phyloP scores from a whole-genome alignment of 148 eudicot species.

The Amaranthus palmeri region DNA sequence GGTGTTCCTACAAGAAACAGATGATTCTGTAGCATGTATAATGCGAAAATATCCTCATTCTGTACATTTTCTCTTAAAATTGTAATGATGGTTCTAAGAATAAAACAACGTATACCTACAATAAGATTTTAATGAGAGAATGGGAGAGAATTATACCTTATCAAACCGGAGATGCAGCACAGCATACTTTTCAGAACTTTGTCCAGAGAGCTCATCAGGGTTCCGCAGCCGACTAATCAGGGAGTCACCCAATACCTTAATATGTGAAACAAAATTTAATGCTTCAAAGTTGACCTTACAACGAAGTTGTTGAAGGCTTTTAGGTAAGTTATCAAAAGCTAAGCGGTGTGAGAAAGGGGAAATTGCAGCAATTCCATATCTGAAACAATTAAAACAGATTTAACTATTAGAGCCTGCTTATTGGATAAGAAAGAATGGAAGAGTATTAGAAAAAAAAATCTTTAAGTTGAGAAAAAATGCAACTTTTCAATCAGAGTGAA shows the following conservation, averaged over 20 bases:
- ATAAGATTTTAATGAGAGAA: not conserved
- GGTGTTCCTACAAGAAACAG: not conserved
- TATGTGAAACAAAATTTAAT: conserved; percentile 73
- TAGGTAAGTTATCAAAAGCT: conserved; percentile 80
- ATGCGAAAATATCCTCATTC: not conserved
- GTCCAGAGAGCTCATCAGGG: conserved; percentile 34
- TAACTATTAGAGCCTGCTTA: conserved; percentile 6
- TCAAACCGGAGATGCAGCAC: conserved; percentile 98
- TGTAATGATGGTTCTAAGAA: not conserved
- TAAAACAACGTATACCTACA: not conserved
- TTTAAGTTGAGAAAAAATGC: not conserved
- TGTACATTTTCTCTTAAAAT: not conserved
- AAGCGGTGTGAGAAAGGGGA: conserved; percentile 96
- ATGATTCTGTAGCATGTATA: not conserved
- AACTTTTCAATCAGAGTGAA: not conserved
- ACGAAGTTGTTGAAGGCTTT: conserved; percentile 71
- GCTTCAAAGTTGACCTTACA: conserved; percentile 95
- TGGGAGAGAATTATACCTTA: conserved; percentile 46
- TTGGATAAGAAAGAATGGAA: not conserved
- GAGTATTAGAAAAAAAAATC: not conserved
- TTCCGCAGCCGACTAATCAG: conserved; percentile 59
- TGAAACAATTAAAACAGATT: conserved; percentile 31
- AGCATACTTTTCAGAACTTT: conserved; percentile 64
- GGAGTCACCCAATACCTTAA: conserved; percentile 62
- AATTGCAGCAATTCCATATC: conserved; percentile 88